A percentile compares a stretch with the other conserved stretches of the same genome.
These are phyloP conservation scores for Leucosporidium creatinivorum DNA, from an alignment of 768 basidiomycete species.

Conservation along the genomic window DNA sequence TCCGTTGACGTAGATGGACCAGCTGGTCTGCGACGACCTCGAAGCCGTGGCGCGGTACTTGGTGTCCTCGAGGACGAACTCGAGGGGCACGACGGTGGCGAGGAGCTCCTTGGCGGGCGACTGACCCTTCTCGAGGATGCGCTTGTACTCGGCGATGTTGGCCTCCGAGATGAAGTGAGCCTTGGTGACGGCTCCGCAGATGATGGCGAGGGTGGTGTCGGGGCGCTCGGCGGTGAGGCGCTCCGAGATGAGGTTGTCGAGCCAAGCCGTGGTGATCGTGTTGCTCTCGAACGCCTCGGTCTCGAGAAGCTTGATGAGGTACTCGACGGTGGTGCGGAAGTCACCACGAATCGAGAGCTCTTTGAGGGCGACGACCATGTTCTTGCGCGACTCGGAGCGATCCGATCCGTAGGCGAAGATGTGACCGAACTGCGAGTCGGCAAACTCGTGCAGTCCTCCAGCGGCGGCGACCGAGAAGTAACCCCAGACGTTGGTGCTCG, in stretches of 20 bases:
- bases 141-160: slow-evolving; percentile 87
- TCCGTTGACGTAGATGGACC: slow-evolving; percentile 95
- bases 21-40: slow-evolving; percentile 75
- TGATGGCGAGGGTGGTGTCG: slow-evolving; percentile 81
- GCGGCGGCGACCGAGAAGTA: slow-evolving; percentile 96
- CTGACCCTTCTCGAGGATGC: slow-evolving; percentile 94
- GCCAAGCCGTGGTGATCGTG: slow-evolving; percentile 96
- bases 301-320: slow-evolving; percentile 94
- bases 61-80: slow-evolving; percentile 89
- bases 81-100: slow-evolving; percentile 62
- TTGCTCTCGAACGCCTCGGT: slow-evolving; percentile 94
- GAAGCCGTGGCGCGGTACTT: slow-evolving; percentile 94
- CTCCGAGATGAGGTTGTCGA: slow-evolving; percentile 92
- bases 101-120: slow-evolving; percentile 88
- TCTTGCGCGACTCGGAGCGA: slow-evolving; percentile 88
- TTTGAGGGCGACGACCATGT: slow-evolving; percentile 98
- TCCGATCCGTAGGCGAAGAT: slow-evolving; percentile 88
- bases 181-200: slow-evolving; percentile 93
- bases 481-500: slow-evolving; percentile 98
- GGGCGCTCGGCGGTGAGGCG: slow-evolving; percentile 96
- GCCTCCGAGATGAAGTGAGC: slow-evolving; percentile 82
- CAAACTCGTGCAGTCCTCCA: slow-evolving; percentile 96
- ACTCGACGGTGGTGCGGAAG: slow-evolving; percentile 97
- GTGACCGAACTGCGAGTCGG: slow-evolving; percentile 79
- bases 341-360: slow-evolving; percentile 98